Evolutionary conservation across 768 basidiomycete species (phyloP).

Genomic region (Suillus americanus): DNA sequence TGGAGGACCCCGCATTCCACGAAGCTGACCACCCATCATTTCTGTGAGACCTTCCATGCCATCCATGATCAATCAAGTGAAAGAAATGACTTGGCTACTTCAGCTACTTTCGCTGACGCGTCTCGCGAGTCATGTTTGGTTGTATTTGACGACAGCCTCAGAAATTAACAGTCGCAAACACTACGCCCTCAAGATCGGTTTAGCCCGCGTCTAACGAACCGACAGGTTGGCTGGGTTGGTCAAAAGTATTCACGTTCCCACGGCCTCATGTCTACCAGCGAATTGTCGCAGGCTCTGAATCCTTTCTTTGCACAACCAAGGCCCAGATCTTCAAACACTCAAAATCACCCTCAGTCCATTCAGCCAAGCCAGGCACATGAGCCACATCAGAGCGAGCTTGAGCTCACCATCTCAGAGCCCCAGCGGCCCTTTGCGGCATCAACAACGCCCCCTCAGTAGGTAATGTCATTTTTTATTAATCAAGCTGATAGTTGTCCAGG

Average conservation of each 20-base stretch:
- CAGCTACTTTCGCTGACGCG: conserved; percentile 41
- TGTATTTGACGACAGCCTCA: conserved; percentile 25
- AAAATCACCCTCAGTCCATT: conserved; percentile 27
- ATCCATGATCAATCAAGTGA: conserved; percentile 21
- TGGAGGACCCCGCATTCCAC: conserved; percentile 41
- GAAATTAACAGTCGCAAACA: conserved; percentile 34
- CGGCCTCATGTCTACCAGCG: conserved; percentile 59
- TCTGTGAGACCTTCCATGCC: conserved; percentile 52
- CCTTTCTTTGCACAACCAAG: conserved; percentile 54
- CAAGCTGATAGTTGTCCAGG: conserved; percentile 10
- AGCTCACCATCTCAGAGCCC: conserved; percentile 54
- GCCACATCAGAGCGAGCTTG: conserved; percentile 66
- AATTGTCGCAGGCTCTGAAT: conserved; percentile 79
- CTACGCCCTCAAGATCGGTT: background rate
- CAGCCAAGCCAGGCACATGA: conserved; percentile 39
- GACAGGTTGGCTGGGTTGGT: background rate
- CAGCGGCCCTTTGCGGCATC: conserved; percentile 24
- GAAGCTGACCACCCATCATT: conserved; percentile 49
- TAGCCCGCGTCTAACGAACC: background rate
- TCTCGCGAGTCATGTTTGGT: conserved; percentile 21
- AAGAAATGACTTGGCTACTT: background rate
- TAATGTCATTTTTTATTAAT: background rate
- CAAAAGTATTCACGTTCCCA: background rate
- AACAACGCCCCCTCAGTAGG: conserved; percentile 41
- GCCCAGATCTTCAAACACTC: conserved; percentile 26